Evolutionary conservation across 2,329 filamentous ascomycete species (phyloP).

Genomic region (Cordyceps javanica): DNA sequence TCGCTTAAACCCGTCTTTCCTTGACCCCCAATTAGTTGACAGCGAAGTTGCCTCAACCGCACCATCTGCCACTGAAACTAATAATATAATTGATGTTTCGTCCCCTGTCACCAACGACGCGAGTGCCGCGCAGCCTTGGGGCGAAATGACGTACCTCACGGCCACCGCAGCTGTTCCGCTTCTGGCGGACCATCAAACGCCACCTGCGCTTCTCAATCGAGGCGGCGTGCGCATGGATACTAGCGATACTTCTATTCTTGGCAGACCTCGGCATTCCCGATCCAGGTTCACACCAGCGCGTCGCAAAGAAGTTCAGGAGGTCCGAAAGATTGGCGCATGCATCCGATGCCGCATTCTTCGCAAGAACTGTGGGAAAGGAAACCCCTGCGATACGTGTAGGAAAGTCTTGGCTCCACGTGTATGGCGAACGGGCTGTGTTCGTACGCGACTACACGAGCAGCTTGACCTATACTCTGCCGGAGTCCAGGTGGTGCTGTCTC

Average conservation of each 20-base stretch:
- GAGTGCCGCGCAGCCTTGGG: constrained; percentile 40
- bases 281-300: constrained; percentile 51
- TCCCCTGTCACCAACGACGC: constrained; percentile 20
- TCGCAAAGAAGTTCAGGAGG: constrained; percentile 59
- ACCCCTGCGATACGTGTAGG: constrained; percentile 56
- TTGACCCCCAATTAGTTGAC: constrained; percentile 44
- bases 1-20: constrained; percentile 46
- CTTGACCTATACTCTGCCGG: constrained; percentile 59
- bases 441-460: constrained; percentile 55
- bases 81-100: constrained; percentile 18
- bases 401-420: constrained; percentile 58
- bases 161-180: constrained; percentile 28
- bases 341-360: constrained; percentile 60
- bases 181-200: constrained; percentile 24
- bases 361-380: constrained; percentile 60
- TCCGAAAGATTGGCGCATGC: constrained; percentile 59
- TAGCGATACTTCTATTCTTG: constrained; percentile 35
- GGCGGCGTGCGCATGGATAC: constrained; percentile 51
- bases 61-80: constrained; percentile 21
- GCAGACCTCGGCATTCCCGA: constrained; percentile 46
- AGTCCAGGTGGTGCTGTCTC: constrained; percentile 56
- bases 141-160: constrained; percentile 45
- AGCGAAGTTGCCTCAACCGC: constrained; percentile 25
- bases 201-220: constrained; percentile 28
- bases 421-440: constrained; percentile 59